Evolutionary conservation across 805 yeast species (phyloP), one percentile per base, ranked within the genome.

Genomic region (Ogataea methanolica): DNA sequence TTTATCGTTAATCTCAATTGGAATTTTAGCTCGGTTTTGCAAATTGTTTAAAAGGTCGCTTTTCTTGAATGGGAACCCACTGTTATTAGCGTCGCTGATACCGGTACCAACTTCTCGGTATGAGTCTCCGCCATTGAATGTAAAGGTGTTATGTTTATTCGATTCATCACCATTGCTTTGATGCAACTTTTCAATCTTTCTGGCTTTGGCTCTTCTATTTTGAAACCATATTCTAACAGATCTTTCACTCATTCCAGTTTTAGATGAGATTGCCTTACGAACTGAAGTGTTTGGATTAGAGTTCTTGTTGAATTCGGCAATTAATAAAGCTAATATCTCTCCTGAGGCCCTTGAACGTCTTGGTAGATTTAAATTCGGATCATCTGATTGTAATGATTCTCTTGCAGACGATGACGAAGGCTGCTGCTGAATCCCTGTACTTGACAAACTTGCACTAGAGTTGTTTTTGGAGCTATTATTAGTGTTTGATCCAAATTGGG

Each of bases 171-270:
- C 33, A 7, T 52, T 54, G 23, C 53, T 58, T 37, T 56, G 53
- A 40, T 57, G 52, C 63, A 75, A 66, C 48, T 82, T 74, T 56
- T 82, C 86, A 58, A 78, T 65, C 65, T 85, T 85, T 58, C 90
- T 74, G 39, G 81, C 74, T 62, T 86, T 87, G 19, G 94, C 94
- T 52, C 97, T 70, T 57, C 91, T 72, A 62, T 89, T 89, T 65
- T 90, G 97, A 60, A 88, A 90, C 97, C 97, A 90, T 39, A 90
- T 90, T 46, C 96, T 75, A 2, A 90, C 96, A 14, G 91, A 88
- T 52, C 94, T 78, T 57, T 90, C 96, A 14, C 90, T 79, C 87
- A 89, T 83, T 17, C 84, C 86, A 1, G 95, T 86, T 50, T 75
- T 74, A 2, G 76, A 80, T 36, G 94, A 81, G 36, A 90, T 80